A percentile compares a stretch with the other conserved stretches of the same genome.
phyloP scores from a whole-genome alignment of 371 early-diverging fungal species.

The Mortierella sp. region DNA sequence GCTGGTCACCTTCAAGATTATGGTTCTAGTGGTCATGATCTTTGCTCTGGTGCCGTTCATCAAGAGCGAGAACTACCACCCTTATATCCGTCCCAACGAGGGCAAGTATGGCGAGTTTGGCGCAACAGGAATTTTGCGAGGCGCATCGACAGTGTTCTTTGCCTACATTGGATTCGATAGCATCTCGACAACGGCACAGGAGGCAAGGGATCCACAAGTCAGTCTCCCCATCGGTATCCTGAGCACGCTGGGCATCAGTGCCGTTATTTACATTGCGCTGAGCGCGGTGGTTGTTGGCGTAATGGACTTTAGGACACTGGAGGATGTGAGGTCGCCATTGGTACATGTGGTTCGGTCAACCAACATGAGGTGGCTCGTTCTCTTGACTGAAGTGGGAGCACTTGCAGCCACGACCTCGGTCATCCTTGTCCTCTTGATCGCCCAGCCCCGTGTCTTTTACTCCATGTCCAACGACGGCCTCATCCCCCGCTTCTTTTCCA shows the following conservation, averaged over 20 bases:
- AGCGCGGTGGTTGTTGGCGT: slow-evolving; percentile 85
- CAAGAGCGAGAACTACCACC: slow-evolving; percentile 77
- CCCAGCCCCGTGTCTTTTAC: slow-evolving; percentile 90
- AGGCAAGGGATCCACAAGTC: slow-evolving; percentile 83
- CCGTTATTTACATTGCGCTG: slow-evolving; percentile 77
- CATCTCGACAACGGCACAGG: slow-evolving; percentile 90
- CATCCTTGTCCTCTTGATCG: slow-evolving; percentile 80
- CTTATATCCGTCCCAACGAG: slow-evolving; percentile 81
- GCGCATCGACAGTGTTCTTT: slow-evolving; percentile 88
- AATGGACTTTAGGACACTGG: slow-evolving; percentile 66
- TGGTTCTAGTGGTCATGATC: slow-evolving; percentile 85
- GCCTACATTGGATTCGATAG: slow-evolving; percentile 93
- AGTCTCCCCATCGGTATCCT: slow-evolving; percentile 93
- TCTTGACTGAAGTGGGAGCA: slow-evolving; percentile 83
- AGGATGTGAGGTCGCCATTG: slow-evolving; percentile 70
- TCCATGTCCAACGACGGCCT: slow-evolving; percentile 91
- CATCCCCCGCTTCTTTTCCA: slow-evolving; percentile 78
- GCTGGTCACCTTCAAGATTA: slow-evolving; percentile 81
- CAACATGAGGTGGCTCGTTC: slow-evolving; percentile 76
- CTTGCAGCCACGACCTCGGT: slow-evolving; percentile 85
- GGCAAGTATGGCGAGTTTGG: slow-evolving; percentile 70
- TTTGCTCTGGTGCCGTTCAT: slow-evolving; percentile 76
- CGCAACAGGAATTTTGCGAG: slow-evolving; percentile 79
- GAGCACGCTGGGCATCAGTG: slow-evolving; percentile 81
- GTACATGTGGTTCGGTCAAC: slow-evolving; percentile 73